Percentiles rank a stretch among this genome's conserved stretches.
Evolutionary conservation across 352 stramenopile genomes (phyloP).

Genomic region (Pythium volutum): DNA sequence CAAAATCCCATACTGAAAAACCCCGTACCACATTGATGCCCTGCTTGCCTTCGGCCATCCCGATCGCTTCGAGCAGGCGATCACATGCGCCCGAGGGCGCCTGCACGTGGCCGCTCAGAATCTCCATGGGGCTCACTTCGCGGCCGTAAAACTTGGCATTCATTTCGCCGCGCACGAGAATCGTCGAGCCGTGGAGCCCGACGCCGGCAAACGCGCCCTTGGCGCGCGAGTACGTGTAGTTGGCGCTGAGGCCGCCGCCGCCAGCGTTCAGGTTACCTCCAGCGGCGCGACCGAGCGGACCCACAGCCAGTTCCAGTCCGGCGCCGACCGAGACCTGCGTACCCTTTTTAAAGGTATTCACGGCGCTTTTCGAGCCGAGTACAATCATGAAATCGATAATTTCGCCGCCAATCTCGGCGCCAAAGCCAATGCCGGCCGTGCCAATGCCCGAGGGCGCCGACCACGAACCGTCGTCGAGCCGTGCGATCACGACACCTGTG

Average conservation of each 20-base stretch:
- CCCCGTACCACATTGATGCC: slow-evolving; percentile 21
- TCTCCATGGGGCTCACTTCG: slow-evolving; percentile 77
- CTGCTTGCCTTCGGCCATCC: slow-evolving; percentile 33
- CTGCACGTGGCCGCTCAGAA: slow-evolving; percentile 71
- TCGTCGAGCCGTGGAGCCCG: slow-evolving; percentile 78
- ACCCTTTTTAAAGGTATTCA: slow-evolving; percentile 83
- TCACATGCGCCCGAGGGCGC: slow-evolving; percentile 29
- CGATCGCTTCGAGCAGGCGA: slow-evolving; percentile 16
- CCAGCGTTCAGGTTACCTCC: slow-evolving; percentile 75
- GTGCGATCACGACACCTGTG: slow-evolving; percentile 76
- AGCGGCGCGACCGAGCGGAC: slow-evolving; percentile 62
- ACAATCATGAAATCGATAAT: slow-evolving; percentile 91
- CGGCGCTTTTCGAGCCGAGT: slow-evolving; percentile 59
- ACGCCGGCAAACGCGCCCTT: slow-evolving; percentile 81
- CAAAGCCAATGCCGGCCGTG: slow-evolving; percentile 77
- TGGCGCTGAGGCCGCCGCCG: slow-evolving; percentile 72
- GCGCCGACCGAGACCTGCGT: slow-evolving; percentile 80
- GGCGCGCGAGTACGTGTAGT: slow-evolving; percentile 85
- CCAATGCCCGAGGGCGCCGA: slow-evolving; percentile 81
- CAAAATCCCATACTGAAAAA: too few relatives aligned
- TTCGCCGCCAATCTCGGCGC: slow-evolving; percentile 79
- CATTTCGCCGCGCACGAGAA: slow-evolving; percentile 82
- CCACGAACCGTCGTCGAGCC: slow-evolving; percentile 81
- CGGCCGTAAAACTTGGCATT: slow-evolving; percentile 83
- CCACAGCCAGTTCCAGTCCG: slow-evolving; percentile 71